Evolutionary conservation across 768 basidiomycete species (phyloP), one percentile per base, ranked within the genome.

Genomic region (Pisolithus albus): DNA sequence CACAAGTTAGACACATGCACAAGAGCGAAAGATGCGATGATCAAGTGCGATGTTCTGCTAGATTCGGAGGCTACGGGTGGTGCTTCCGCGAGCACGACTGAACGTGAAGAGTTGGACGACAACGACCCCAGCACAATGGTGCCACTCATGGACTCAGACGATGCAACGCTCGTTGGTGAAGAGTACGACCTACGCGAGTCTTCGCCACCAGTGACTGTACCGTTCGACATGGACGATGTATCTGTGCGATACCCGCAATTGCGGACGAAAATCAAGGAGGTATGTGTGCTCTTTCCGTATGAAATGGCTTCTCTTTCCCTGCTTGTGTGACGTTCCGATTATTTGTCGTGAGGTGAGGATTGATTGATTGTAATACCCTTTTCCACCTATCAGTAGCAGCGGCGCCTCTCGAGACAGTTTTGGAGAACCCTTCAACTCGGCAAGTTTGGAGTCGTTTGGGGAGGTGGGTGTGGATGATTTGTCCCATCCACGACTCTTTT

Each of bases 361-460:
- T 21, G n/a, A 36, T 26, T 11, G 23, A 26, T 26, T 26, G 26
- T 26, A 26, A 26, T 47, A 39, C 39, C 23, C 28, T 19, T 8
- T 47, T 34, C 28, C 40, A 18, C 24, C 32, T 40, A 32, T 34
- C 38, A 69, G 67, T 70, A 69, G 68, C 65, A 65, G 40, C 67
- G 64, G 49, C 55, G 50, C 44, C 43, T 56, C 11, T 41, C 44
- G 26, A 42, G 41, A 32, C 36, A 30, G 15, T 11, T 44, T 26
- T 39, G 19, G 39, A 13, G 26, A 8, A 18, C 18, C 10, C 40
- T 41, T 1, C 23, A 41, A 19, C 18, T 41, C 30, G 40, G 40
- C 4, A 41, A 23, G 18, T 41, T 41, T 8, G 40, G n/a, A 18
- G 18, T 41, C 6, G 40, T 41, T 4, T 41, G 40, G 40, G 18